Evolutionary conservation across 352 stramenopile genomes (phyloP), one percentile per base, ranked within the genome.

Genomic region (Pythium graminicola): DNA sequence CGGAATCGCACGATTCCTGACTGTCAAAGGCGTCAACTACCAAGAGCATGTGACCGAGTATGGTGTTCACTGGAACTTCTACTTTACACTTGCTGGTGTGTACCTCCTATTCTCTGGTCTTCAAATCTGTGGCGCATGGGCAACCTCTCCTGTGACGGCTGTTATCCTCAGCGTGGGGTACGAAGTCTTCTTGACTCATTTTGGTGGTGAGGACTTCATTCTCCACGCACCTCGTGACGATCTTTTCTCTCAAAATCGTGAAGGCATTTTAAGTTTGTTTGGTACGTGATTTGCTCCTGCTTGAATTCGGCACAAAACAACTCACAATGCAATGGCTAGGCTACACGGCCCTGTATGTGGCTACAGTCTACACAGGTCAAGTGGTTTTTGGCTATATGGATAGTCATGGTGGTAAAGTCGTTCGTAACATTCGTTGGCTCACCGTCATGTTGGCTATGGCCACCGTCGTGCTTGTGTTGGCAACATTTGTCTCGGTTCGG

Each of bases 61-160:
- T 67, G 97, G 97, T 27, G 86, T 99, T 17, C 96, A 99, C 72
- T 99, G 97, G 97, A 99, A 99, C 72, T 99, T 99, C 62, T 99
- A 99, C 74, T 97, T 98, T 54, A 99, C 96, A 4, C 80, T 99
- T 17, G 85, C 74, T 13, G 82, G 74, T 4, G 77, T 95, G 26
- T 91, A 90, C 54, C 27, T 95, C 16, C 50, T 81, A 19, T 86
- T 84, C 47, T 83, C 70, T 9, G 50, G 78, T 16, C 62, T 95
- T 16, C 64, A 70, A 33, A 36, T 67, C 29, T 64, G 86, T 40
- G 76, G 78, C 16, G 61, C 59, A 32, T 83, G 66, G 64, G 60
- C 69, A 6, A 73, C 64, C 0, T 76, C 68, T 6, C 65, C 82
- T 7, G 26, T 80, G 4, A 56, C 58, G 0, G 79, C 81, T 4